A percentile compares a stretch with the other conserved stretches of the same genome.
Conservation (phyloP, 306 rosid species). For the Clitoria ternatea region DNA sequence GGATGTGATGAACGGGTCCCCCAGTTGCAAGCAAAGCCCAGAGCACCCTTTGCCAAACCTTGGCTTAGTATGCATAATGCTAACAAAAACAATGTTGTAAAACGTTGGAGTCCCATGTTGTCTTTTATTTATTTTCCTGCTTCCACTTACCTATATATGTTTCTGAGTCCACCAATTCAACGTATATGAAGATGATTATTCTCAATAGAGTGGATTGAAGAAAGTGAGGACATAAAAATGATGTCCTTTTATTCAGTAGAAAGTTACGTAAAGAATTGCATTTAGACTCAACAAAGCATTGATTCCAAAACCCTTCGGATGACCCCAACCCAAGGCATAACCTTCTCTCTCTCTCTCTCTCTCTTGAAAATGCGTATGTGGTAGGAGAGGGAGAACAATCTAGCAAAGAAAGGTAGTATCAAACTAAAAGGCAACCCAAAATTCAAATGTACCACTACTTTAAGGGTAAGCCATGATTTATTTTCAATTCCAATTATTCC, state of each 20-base stretch:
- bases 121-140: neutral
- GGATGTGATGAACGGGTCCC: slow-evolving; percentile 77
- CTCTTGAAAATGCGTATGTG: slow-evolving; percentile 10
- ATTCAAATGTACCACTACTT: neutral
- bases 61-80: slow-evolving; percentile 42
- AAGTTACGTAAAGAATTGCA: slow-evolving; percentile 69
- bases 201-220: neutral
- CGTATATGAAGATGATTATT: slow-evolving; percentile 30
- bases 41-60: slow-evolving; percentile 34
- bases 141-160: neutral
- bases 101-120: slow-evolving; percentile 45
- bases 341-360: neutral
- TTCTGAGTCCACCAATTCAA: slow-evolving; percentile 1
- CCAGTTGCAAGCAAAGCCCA: slow-evolving; percentile 80
- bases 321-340: slow-evolving; percentile 16
- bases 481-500: slow-evolving; percentile 2
- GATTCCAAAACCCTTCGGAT: slow-evolving; percentile 42
- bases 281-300: slow-evolving; percentile 40
- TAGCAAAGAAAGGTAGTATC: slow-evolving; percentile 59
- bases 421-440: slow-evolving; percentile 35
- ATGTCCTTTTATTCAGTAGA: slow-evolving; percentile 41
- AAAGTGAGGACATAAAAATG: neutral
- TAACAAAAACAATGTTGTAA: slow-evolving; percentile 29
- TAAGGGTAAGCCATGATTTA: neutral
- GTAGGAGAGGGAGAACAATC: slow-evolving; percentile 29